Conservation (phyloP, 768 basidiomycete genomes). For the Mycena pura region DNA sequence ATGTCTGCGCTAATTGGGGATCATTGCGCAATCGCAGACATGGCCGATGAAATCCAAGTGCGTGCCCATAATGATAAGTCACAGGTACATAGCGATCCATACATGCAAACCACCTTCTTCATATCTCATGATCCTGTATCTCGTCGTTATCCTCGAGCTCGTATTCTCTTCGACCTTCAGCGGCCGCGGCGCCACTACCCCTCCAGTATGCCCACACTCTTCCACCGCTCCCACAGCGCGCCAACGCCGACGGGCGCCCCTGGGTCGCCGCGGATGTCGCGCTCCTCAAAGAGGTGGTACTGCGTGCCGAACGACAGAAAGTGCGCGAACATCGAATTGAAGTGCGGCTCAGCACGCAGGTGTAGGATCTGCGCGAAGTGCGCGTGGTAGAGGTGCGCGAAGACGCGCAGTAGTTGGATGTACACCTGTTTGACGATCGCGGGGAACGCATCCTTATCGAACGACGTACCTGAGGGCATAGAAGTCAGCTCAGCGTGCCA, state of each 20-base stretch:
- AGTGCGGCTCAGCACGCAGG: constrained; percentile 92
- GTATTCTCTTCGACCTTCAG: background rate
- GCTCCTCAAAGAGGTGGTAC: constrained; percentile 89
- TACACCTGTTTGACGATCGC: constrained; percentile 94
- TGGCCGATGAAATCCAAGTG: no score
- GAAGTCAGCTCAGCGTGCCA: no score
- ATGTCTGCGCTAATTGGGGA: no score
- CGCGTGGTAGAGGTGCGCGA: constrained; percentile 97
- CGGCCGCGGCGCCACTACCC: constrained; percentile 37
- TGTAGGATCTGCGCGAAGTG: constrained; percentile 94
- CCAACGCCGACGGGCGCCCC: constrained; percentile 75
- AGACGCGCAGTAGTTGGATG: constrained; percentile 94
- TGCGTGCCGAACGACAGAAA: constrained; percentile 96
- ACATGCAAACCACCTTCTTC: background rate
- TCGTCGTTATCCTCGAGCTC: no score
- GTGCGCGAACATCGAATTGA: constrained; percentile 97
- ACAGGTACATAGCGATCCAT: background rate
- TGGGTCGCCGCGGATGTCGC: constrained; percentile 81
- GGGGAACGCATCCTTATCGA: constrained; percentile 74
- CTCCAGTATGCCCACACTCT: constrained; percentile 75
- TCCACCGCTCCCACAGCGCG: constrained; percentile 88
- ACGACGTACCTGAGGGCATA: constrained; percentile 78
- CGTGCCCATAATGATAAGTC: no score
- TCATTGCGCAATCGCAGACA: no score
- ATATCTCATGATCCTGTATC: no score